Conservation (phyloP, 805 yeast genomes). For the Komagataella mondaviorum region DNA sequence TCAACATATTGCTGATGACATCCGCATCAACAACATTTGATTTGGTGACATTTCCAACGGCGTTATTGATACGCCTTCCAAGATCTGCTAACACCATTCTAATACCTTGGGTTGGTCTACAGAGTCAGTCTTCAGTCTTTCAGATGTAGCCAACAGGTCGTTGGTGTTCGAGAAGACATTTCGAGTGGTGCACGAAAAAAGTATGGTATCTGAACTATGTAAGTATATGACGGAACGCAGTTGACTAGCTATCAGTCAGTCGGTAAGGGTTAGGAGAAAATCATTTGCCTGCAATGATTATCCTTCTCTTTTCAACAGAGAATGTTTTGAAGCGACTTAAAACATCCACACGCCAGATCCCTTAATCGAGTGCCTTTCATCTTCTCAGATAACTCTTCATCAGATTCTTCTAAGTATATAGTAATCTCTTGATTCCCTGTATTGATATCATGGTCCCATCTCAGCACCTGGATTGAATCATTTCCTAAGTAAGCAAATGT, state of each 20-base stretch:
- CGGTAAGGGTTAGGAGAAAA: too few species aligned
- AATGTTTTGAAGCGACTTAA: not conserved
- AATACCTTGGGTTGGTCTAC: too few species aligned
- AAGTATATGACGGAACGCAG: not conserved
- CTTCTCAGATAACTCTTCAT: not conserved
- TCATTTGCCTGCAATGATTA: not conserved
- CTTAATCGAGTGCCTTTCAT: not conserved
- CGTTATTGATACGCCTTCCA: constrained; percentile 65
- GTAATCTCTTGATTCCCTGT: not conserved
- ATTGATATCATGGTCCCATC: not conserved
- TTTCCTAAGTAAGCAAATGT: not conserved
- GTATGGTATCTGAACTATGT: not conserved
- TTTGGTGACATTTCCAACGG: constrained; percentile 50
- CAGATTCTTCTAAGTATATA: not conserved
- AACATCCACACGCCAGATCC: not conserved
- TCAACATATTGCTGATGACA: constrained; percentile 60
- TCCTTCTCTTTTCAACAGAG: not conserved
- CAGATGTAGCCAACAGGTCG: not conserved
- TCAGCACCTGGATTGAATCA: not conserved
- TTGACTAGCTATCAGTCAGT: not conserved
- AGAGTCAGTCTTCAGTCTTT: not conserved
- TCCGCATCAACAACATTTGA: constrained; percentile 41
- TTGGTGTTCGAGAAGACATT: not conserved
- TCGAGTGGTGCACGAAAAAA: not conserved
- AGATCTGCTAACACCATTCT: constrained; percentile 69